Percentiles rank a stretch among this genome's conserved stretches.
Conservation (phyloP, 768 basidiomycete genomes). For the Butyriboletus loyo region DNA sequence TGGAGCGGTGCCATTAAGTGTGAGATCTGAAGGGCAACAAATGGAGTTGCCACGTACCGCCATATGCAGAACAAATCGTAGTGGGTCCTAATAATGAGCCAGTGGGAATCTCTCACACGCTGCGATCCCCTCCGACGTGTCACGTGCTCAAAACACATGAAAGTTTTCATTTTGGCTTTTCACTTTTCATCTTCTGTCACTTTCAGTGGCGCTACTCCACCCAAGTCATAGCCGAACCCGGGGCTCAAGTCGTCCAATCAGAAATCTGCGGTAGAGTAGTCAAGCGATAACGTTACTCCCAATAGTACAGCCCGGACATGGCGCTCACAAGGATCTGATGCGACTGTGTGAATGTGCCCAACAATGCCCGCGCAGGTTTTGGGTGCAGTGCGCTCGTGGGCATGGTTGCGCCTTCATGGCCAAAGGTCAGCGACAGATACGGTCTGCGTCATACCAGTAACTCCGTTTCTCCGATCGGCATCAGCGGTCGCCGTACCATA, state of each 20-base stretch:
- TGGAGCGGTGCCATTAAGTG: constrained; percentile 14
- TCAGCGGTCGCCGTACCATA: not conserved
- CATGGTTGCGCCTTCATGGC: not conserved
- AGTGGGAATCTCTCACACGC: constrained; percentile 4
- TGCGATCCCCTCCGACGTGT: not conserved
- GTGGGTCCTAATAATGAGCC: constrained; percentile 3
- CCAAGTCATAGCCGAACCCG: too few relatives aligned
- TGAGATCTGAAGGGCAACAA: constrained; percentile 4
- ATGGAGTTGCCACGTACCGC: constrained; percentile 34
- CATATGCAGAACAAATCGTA: constrained; percentile 27
- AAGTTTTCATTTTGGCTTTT: too few relatives aligned
- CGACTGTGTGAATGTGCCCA: too few relatives aligned
- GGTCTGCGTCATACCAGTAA: not conserved
- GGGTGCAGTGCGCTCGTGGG: not conserved
- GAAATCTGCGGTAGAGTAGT: too few relatives aligned
- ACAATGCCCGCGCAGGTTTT: not conserved
- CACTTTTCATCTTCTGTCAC: too few relatives aligned
- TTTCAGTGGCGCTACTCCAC: too few relatives aligned
- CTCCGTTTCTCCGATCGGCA: not conserved
- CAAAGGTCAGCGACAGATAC: not conserved
- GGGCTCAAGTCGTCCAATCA: too few relatives aligned
- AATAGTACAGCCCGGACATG: too few relatives aligned
- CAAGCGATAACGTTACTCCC: too few relatives aligned
- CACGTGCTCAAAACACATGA: not conserved
- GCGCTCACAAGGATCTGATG: too few relatives aligned